A percentile compares a stretch with the other conserved stretches of the same genome.
Conservation (phyloP, 1,284 basidiomycete species). For the Peniophora sp. region DNA sequence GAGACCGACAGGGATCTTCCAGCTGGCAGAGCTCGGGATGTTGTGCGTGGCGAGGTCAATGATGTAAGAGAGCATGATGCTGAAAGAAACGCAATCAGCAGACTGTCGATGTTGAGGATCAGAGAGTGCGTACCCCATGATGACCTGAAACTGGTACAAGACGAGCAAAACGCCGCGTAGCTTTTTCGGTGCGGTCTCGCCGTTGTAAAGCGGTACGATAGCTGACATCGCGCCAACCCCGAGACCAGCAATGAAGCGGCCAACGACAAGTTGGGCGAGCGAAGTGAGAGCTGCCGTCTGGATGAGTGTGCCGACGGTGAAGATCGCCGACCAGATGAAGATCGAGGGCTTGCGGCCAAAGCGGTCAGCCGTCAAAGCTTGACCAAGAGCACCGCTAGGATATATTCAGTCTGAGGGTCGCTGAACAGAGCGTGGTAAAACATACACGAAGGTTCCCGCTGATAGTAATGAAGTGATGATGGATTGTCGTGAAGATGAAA, state of each 20-base stretch:
- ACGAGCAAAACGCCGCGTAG: constrained; percentile 69
- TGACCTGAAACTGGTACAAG: constrained; percentile 72
- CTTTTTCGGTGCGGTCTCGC: no score
- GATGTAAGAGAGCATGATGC: constrained; percentile 69
- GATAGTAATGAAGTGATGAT: constrained; percentile 76
- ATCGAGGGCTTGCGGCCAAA: constrained; percentile 68
- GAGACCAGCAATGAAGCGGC: constrained; percentile 62
- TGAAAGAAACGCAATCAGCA: constrained; percentile 21
- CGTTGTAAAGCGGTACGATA: no score
- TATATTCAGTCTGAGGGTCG: background rate
- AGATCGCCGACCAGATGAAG: constrained; percentile 69
- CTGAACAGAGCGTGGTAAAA: background rate
- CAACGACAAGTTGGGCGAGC: constrained; percentile 60
- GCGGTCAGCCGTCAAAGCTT: constrained; percentile 72
- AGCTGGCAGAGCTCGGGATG: constrained; percentile 55
- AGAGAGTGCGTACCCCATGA: no score
- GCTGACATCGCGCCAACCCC: constrained; percentile 56
- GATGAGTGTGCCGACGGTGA: constrained; percentile 64
- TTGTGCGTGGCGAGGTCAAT: constrained; percentile 63
- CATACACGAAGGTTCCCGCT: constrained; percentile 57
- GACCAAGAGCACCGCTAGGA: constrained; percentile 48
- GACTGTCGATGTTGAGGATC: constrained; percentile 13
- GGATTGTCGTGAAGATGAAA: constrained; percentile 59
- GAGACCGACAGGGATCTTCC: constrained; percentile 63
- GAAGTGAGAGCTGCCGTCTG: constrained; percentile 60